Evolutionary conservation across 73 alveolate genomes (phyloP).

Genomic region (Paramecium tetraurelia): DNA sequence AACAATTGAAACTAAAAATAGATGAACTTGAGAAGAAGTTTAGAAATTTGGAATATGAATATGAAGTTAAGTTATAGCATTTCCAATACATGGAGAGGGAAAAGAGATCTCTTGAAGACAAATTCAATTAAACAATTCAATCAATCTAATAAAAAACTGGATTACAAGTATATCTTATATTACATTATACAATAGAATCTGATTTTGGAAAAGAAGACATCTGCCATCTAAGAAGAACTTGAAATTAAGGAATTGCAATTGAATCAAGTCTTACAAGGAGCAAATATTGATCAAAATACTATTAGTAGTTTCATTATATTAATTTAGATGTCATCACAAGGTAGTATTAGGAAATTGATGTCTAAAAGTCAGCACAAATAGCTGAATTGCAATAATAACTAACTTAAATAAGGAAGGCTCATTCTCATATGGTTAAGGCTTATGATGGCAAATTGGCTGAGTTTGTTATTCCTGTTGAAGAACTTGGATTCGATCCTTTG

Average conservation of each 20-base stretch:
- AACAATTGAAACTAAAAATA: slow-evolving; percentile 76
- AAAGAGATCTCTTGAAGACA: slow-evolving; percentile 84
- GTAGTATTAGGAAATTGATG: slow-evolving; percentile 96
- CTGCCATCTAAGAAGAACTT: slow-evolving; percentile 89
- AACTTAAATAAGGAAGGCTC: slow-evolving; percentile 97
- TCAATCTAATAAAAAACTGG: slow-evolving; percentile 96
- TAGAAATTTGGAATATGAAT: slow-evolving; percentile 91
- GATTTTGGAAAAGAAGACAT: slow-evolving; percentile 90
- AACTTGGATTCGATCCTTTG: slow-evolving; percentile 98
- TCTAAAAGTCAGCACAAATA: slow-evolving; percentile 90
- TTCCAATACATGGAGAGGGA: slow-evolving; percentile 91
- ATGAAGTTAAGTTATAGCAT: slow-evolving; percentile 92
- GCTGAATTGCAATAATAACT: slow-evolving; percentile 93
- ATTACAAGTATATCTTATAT: slow-evolving; percentile 54
- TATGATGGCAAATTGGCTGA: slow-evolving; percentile 97
- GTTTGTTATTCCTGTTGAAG: slow-evolving; percentile 99
- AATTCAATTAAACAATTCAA: slow-evolving; percentile 85
- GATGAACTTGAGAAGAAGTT: slow-evolving; percentile 77
- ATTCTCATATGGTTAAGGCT: slow-evolving; percentile 98
- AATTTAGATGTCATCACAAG: slow-evolving; percentile 80
- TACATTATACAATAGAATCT: slow-evolving; percentile 33
- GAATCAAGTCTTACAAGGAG: slow-evolving; percentile 88
- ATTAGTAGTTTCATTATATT: slow-evolving; percentile 21
- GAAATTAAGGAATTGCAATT: slow-evolving; percentile 96
- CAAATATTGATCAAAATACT: slow-evolving; percentile 91